Base-by-base conservation (phyloP, 257 asterid species). In the Solanum etuberosum region DNA sequence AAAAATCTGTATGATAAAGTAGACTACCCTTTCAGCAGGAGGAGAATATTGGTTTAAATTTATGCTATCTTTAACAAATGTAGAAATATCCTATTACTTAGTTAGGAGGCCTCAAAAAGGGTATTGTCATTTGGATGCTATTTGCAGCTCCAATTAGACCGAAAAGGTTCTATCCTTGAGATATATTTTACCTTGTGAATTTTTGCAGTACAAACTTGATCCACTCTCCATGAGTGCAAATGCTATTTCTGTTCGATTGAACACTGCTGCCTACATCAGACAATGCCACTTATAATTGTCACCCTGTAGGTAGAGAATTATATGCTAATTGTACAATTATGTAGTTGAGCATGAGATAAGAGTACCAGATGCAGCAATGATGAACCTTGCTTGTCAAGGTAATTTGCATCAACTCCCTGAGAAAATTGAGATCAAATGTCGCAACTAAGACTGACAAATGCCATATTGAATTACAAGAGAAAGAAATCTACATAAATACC, bases 401-500 rank as follows among this genome's bases (percentile, higher is more conserved):
- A 96, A 91, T 95, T 95, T 88, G 99, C 98, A 90, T 95, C 94
- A 90, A 96, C 98, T 46, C 98, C 99, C 99, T 97, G 87, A 85
- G 81, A 35, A 90, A 87, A 65, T 59, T 25, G 43, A 77, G 85
- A 86, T 72, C 37, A 71, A 51, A 31, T 61, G 25, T 76, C 37
- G 5, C 59, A 81, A 42, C 46, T 70, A 85, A 23, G 87, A 71
- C 48, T 42, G 32, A 42, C 14, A 29, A 70, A 54, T 18, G 42
- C 25, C 15, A 72, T 80, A 84, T 40, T 43, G 68, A 83, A 89
- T 65, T 88, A 86, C 37, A 27, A 86, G 84, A 40, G 73, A 80
- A 87, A 87, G 74, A 81, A 76, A 77, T 85, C 90, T 83, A 76
- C n/a, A 90, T 87, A 88, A 80, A 70, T 90, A 93, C 99, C 98